Base-by-base conservation (phyloP, 768 basidiomycete genomes). In the Austroboletus eburneus region DNA sequence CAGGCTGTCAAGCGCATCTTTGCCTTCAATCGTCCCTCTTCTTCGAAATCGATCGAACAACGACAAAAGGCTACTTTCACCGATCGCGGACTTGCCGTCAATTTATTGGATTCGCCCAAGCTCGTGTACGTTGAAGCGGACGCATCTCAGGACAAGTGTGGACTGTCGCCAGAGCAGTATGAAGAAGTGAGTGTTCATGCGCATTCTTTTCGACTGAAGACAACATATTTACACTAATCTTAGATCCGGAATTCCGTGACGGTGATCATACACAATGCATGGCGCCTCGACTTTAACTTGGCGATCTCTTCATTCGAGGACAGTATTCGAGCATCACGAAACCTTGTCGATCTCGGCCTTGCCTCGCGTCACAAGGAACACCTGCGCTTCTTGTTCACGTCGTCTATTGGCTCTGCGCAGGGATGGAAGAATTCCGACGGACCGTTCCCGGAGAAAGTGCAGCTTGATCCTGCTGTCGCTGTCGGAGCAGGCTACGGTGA, bases 401-500 rank as follows among this genome's bases (percentile, higher is more conserved):
- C 70, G 2, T 73, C 73, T 1, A 64, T 74, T 13, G 64, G 59
- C 5, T 64, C 68, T 18, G 61, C 63, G 1, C 64, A 66, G 25
- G 46, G 51, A 1, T 69, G 66, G 71, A 50, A 61, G 39, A 55
- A 48, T 33, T 6, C 34, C 21, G 52, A 58, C 5, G 66, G 61
- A 1, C 61, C 58, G 3, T 67, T 68, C 50, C 69, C 70, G 2
- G 71, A 75, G 46, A 66, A 66, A 20, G 55, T 64, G 0, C 42
- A 67, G 2, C 49, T 57, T 0, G 63, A 72, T 17, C 56, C 70
- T 0, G 43, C 52, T 3, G 52, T 67, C 14, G 69, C 73, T 1
- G 42, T 66, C 3, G 72, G 72, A 2, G 51, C 48, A 14, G 78
- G 77, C 0, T 79, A 79, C 39, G 66, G 72, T 10, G 75, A 76